Conservation (phyloP, 2,329 filamentous ascomycete species). For the Alternaria sp. region DNA sequence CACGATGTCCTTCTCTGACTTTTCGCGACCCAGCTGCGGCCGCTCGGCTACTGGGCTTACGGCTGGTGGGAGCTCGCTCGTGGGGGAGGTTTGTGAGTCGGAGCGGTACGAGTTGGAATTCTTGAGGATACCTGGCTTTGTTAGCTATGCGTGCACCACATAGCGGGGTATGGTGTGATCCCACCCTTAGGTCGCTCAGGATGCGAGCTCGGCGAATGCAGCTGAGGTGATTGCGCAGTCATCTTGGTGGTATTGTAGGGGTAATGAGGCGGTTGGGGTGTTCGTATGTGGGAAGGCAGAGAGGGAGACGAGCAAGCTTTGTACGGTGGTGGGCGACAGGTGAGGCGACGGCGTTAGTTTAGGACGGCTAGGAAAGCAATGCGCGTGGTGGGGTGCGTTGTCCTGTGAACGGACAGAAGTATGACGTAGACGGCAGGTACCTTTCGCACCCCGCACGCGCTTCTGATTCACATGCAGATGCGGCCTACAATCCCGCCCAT, state of each 20-base stretch:
- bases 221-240: slow-evolving; percentile 46
- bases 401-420: slow-evolving; percentile 12
- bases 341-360: slow-evolving; percentile 4
- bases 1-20: slow-evolving; percentile 85
- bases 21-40: slow-evolving; percentile 58
- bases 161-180: slow-evolving; percentile 14
- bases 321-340: slow-evolving; percentile 6
- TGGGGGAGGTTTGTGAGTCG: slow-evolving; percentile 57
- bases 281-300: slow-evolving; percentile 5
- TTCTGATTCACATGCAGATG: slow-evolving; percentile 9
- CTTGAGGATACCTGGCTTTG: slow-evolving; percentile 84
- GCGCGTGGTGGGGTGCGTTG: slow-evolving; percentile 12
- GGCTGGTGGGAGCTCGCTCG: slow-evolving; percentile 46
- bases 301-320: not conserved
- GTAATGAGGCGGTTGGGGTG: slow-evolving; percentile 21
- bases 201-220: slow-evolving; percentile 47
- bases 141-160: slow-evolving; percentile 17
- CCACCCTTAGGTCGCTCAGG: slow-evolving; percentile 57
- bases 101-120: slow-evolving; percentile 75
- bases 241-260: slow-evolving; percentile 14
- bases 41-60: slow-evolving; percentile 46
- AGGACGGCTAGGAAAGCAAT: slow-evolving; percentile 17
- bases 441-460: slow-evolving; percentile 13
- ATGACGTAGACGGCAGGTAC: slow-evolving; percentile 17
- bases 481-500: not conserved